phyloP scores from a whole-genome alignment of 2,329 filamentous ascomycete species.

The Beauveria sp. region DNA sequence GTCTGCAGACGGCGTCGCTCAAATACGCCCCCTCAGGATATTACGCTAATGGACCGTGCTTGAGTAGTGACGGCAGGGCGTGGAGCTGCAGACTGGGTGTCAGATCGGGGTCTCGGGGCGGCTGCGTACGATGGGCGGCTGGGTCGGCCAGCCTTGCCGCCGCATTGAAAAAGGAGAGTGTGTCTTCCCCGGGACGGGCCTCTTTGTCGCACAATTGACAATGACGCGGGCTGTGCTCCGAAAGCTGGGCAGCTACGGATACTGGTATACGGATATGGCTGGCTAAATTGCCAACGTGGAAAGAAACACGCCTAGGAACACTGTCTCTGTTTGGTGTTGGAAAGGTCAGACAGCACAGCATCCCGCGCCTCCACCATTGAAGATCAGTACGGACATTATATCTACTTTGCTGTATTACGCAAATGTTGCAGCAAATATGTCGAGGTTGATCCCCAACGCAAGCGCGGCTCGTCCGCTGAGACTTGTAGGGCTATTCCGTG shows the following conservation, averaged over 20 bases:
- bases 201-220: background rate
- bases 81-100: slow-evolving; percentile 1
- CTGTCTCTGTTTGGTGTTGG: background rate
- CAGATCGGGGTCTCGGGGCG: background rate
- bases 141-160: background rate
- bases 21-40: too few relatives aligned
- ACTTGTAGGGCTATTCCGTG: too few relatives aligned
- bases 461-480: too few relatives aligned
- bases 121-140: background rate
- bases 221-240: background rate
- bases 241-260: background rate
- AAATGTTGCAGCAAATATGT: too few relatives aligned
- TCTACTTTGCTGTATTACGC: too few relatives aligned
- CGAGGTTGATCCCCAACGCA: too few relatives aligned
- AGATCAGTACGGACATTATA: too few relatives aligned
- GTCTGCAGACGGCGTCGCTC: background rate
- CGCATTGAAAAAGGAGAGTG: background rate
- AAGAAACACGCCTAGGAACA: background rate
- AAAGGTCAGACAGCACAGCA: background rate
- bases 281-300: background rate
- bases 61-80: background rate
- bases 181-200: background rate
- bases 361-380: background rate
- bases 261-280: too few relatives aligned
- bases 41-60: background rate